Evolutionary conservation across 2,329 filamentous ascomycete species (phyloP).

Genomic region (Aspergillus quadrilineatus): DNA sequence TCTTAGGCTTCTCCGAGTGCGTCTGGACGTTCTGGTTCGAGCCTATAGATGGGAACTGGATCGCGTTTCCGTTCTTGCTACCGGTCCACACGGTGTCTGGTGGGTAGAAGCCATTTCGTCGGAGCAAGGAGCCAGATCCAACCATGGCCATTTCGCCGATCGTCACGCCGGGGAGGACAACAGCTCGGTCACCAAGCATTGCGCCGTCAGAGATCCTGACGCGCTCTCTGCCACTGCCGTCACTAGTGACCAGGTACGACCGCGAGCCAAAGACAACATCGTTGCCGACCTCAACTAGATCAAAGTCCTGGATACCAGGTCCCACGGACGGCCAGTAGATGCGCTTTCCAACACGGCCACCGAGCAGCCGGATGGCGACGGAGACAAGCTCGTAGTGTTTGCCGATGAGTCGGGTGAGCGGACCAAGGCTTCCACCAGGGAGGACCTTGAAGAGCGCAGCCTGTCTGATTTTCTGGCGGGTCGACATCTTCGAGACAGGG

Average conservation of each 20-base stretch:
- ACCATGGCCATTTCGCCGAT: constrained; percentile 53
- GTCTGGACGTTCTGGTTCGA: neutral
- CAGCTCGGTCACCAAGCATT: constrained; percentile 59
- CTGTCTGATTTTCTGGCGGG: constrained; percentile 2
- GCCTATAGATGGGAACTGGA: constrained; percentile 41
- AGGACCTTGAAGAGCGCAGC: constrained; percentile 5
- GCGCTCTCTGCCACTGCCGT: constrained; percentile 50
- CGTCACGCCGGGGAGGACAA: constrained; percentile 52
- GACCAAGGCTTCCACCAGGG: neutral
- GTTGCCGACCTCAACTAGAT: constrained; percentile 56
- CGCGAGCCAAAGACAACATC: constrained; percentile 62
- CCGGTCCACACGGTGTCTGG: constrained; percentile 53
- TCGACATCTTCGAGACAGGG: neutral
- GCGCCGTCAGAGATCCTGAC: constrained; percentile 51
- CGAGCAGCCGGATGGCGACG: neutral
- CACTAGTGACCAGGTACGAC: constrained; percentile 55
- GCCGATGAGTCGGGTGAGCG: neutral
- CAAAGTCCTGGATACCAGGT: constrained; percentile 49
- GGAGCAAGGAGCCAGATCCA: constrained; percentile 55
- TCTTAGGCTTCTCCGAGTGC: neutral
- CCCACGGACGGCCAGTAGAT: constrained; percentile 8
- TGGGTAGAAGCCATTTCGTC: constrained; percentile 47
- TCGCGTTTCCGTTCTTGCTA: constrained; percentile 52
- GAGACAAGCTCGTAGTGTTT: constrained; percentile 10
- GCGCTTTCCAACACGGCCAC: neutral